Evolutionary conservation across 2,329 filamentous ascomycete species (phyloP), one percentile per base, ranked within the genome.

Genomic region (Escovopsis sp.): DNA sequence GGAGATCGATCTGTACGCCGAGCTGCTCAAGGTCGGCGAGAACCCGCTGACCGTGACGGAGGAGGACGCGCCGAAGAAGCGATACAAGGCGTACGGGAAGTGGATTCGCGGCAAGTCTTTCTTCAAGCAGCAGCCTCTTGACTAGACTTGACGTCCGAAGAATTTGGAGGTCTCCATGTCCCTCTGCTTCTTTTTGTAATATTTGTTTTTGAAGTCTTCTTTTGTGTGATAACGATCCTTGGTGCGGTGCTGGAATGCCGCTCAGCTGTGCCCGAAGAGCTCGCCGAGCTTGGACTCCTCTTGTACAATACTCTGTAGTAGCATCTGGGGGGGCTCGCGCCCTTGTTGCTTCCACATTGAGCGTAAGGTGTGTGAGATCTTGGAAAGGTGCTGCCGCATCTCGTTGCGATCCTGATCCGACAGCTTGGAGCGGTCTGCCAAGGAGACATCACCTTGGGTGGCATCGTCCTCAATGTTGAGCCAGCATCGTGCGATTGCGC

Each of bases 41-140:
- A 84, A 94, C 48, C 84, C 85, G 14, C 61, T 98, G 35, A 92
- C 84, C 3, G 88, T 96, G 12, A 78, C 76, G 1, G 79, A 87
- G 31, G 87, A 92, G 49, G 90, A 96, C 55, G 69, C 76, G 31
- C 69, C 71, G 28, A 96, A 93, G 70, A 94, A 96, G 68, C 68
- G 90, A 46, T 98, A 98, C 57, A 96, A 94, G 60, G 83, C 87
- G 9, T 98, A 98, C 58, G 66, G 79, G 49, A 92, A 94, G 59
- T 98, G 90, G 88, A 65, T 98, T 51, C 72, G 77, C 42, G 88
- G 88, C 14, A 96, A 94, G 63, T 94, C 85, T 48, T 70, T 96
- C 49, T 96, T 96, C 56, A 96, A 96, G 60, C 87, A 94, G 65
- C 75, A 79, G 55, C 74, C 78, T 31, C 65, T 72, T 35, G 70